phyloP scores from a whole-genome alignment of 2,329 filamentous ascomycete species.

The Epichloe brachyelytri region DNA sequence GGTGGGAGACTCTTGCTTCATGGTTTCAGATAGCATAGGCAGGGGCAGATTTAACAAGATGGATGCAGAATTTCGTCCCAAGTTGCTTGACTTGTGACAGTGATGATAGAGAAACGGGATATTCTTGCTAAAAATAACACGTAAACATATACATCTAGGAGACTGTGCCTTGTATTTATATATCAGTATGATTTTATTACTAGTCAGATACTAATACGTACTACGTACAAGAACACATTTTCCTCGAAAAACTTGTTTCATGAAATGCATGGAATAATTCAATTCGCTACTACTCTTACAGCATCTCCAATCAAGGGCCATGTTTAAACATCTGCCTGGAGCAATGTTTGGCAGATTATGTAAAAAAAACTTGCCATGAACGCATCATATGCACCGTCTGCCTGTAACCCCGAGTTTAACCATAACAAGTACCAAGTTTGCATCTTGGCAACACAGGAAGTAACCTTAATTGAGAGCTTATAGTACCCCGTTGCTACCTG shows the following conservation, averaged over 20 bases:
- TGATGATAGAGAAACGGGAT: no score
- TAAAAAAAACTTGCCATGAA: neutral
- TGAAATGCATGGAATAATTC: neutral
- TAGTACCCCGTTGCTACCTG: neutral
- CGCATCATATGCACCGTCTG: neutral
- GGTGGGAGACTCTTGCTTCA: neutral
- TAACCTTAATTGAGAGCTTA: constrained; percentile 1
- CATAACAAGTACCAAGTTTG: neutral
- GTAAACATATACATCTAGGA: no score
- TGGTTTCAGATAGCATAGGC: neutral
- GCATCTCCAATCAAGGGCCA: neutral
- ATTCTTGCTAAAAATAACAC: no score
- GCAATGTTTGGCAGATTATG: neutral
- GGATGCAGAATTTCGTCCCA: no score
- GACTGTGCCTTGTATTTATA: no score
- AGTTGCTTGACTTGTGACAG: no score
- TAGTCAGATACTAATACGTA: no score
- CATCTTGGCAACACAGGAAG: neutral
- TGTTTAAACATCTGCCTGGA: neutral
- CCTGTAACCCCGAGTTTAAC: neutral
- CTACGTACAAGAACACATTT: no score
- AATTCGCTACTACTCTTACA: no score
- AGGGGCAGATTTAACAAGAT: no score
- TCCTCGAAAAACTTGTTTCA: neutral
- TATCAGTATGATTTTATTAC: no score